phyloP scores from a whole-genome alignment of 2,329 filamentous ascomycete species.

The Pseudocercospora eumusae region DNA sequence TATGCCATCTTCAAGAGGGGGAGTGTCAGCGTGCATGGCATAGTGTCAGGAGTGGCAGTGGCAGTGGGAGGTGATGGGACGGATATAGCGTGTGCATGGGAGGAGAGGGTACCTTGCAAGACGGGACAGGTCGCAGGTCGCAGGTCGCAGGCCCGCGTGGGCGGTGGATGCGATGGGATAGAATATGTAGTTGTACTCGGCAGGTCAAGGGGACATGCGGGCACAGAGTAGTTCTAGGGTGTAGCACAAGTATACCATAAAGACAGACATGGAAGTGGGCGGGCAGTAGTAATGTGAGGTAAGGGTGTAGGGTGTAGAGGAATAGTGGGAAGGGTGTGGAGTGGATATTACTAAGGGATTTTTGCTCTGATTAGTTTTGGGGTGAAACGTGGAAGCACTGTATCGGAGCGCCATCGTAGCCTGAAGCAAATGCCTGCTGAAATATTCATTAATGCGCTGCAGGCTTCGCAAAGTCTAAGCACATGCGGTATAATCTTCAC shows the following conservation, averaged over 20 bases:
- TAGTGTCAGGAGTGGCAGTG: conserved; percentile 3
- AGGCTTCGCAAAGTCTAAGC: not conserved
- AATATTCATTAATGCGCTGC: no score
- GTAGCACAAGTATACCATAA: conserved; percentile 12
- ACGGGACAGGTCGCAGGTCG: conserved; percentile 1
- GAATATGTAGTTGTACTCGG: no score
- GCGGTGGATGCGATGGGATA: conserved; percentile 4
- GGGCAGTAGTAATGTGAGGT: not conserved
- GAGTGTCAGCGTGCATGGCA: conserved; percentile 17
- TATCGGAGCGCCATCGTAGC: not conserved
- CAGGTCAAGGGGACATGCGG: no score
- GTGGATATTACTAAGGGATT: no score
- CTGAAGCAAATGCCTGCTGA: not conserved
- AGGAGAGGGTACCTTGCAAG: conserved; percentile 3
- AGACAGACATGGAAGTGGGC: conserved; percentile 14
- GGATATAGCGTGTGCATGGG: not conserved
- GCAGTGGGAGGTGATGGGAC: not conserved
- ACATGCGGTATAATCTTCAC: conserved; percentile 1
- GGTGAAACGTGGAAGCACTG: not conserved
- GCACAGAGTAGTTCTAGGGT: not conserved
- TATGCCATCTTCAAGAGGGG: conserved; percentile 58
- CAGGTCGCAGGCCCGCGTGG: no score
- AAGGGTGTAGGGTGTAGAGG: not conserved
- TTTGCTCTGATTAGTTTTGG: not conserved
- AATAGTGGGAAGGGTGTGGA: not conserved